Conservation (phyloP, 257 asterid species). For the Solanum bukasovii region DNA sequence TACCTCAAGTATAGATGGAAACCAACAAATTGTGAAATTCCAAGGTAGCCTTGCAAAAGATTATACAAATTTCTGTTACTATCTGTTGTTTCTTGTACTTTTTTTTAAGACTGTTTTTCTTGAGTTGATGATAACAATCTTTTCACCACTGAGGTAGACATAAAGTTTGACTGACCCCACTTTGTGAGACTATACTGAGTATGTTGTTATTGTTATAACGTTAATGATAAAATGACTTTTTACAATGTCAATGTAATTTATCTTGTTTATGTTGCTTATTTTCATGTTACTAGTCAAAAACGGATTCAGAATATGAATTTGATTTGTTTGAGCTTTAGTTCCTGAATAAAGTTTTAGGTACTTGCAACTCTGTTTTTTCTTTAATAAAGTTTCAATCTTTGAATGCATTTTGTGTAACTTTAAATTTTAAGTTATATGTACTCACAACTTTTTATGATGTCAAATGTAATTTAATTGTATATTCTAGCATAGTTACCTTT, state of each 20-base stretch:
- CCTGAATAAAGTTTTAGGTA: not conserved
- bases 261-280: not conserved
- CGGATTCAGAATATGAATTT: not conserved
- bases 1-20: slow-evolving; percentile 88
- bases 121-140: not conserved
- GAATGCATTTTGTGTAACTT: not conserved
- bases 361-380: not conserved
- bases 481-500: not conserved
- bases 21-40: slow-evolving; percentile 66
- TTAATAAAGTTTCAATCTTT: not conserved
- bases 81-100: not conserved
- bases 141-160: too few relatives aligned
- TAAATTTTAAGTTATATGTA: not conserved
- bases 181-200: not conserved
- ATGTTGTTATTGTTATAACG: not conserved
- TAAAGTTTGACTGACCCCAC: not conserved
- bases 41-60: slow-evolving; percentile 27
- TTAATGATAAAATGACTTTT: not conserved
- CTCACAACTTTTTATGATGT: not conserved
- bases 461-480: not conserved
- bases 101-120: not conserved
- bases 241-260: not conserved
- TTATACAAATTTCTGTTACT: not conserved
- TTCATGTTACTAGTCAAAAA: not conserved
- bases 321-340: not conserved